Base-by-base conservation (phyloP, 2,329 filamentous ascomycete genomes). In the Alternaria longipes region DNA sequence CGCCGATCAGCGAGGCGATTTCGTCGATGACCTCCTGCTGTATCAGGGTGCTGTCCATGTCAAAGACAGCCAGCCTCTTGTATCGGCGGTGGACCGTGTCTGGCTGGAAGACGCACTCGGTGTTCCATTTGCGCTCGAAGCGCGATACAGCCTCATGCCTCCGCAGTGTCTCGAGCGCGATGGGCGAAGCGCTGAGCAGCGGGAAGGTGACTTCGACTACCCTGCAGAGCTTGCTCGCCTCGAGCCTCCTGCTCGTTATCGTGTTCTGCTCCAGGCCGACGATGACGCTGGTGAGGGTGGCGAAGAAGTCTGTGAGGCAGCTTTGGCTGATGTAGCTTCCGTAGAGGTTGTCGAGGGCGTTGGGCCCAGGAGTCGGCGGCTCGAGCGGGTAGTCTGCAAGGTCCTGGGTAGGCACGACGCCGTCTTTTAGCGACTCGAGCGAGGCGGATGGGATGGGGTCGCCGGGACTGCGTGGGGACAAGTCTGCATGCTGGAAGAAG, bases 21-120 rank as follows among this genome's bases (percentile, higher is more conserved):
- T 98, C 89, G 79, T 99, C 95, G 75, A 99, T 98, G 62, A 97
- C 94, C 82, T 99, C 95, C 79, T 99, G 94, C 55, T 94, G 91
- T 77, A 99, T 98, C 62, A 99, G 86, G 0, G 95, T 99, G 79
- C 91, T 95, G 82, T 99, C 95, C 95, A 99, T 99, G 79, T 99
- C 95, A 74, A 99, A 99, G 32, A 97, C 92, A 4, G 94, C 93
- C 11, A 98, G 84, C 8, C 94, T 88, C 67, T 94, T 94, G 79
- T 96, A 88, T 28, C 90, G 86, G 60, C 93, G 85, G 83, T 90
- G 93, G 32, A 94, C 84, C 30, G 83, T 86, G 74, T 94, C 91
- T 41, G 80, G 80, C 78, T 96, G 92, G 64, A 97, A 84, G 20
- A 91, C 87, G 14, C 94, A 90, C 78, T 96, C 92, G 41, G 95